Conservation (phyloP, 2,329 filamentous ascomycete species). For the Immersiporthe knoxdaviesiana region DNA sequence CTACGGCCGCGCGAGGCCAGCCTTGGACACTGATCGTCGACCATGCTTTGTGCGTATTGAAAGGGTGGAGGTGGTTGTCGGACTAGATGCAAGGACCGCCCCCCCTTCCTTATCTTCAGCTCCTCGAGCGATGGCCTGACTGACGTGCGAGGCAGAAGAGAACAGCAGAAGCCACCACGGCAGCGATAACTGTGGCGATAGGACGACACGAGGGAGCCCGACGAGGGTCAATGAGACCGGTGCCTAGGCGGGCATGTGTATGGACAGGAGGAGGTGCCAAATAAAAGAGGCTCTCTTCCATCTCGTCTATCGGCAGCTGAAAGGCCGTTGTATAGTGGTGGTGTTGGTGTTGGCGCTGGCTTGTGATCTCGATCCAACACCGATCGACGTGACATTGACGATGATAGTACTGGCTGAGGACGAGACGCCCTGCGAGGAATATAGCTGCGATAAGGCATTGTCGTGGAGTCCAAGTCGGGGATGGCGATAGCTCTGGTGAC, state of each 20-base stretch:
- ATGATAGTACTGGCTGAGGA: neutral
- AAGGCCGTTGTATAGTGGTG: neutral
- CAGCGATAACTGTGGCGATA: neutral
- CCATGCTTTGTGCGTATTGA: neutral
- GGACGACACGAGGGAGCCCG: neutral
- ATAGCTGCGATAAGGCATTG: neutral
- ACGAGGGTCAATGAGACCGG: neutral
- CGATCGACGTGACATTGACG: neutral
- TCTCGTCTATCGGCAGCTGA: neutral
- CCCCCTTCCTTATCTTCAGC: neutral
- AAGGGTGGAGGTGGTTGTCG: neutral
- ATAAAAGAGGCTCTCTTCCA: neutral
- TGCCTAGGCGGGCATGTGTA: neutral
- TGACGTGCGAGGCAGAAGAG: neutral
- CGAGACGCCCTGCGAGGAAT: neutral
- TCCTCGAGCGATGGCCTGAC: neutral
- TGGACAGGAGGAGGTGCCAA: neutral
- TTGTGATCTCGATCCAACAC: neutral
- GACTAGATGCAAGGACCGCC: neutral
- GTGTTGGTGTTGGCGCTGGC: neutral
- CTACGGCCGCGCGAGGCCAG: neutral
- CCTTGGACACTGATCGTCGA: neutral
- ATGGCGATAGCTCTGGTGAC: neutral
- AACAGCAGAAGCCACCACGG: neutral
- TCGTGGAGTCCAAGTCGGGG: neutral